Evolutionary conservation across 176 grass and related monocot species (phyloP).

Genomic region (Oryza longistaminata): DNA sequence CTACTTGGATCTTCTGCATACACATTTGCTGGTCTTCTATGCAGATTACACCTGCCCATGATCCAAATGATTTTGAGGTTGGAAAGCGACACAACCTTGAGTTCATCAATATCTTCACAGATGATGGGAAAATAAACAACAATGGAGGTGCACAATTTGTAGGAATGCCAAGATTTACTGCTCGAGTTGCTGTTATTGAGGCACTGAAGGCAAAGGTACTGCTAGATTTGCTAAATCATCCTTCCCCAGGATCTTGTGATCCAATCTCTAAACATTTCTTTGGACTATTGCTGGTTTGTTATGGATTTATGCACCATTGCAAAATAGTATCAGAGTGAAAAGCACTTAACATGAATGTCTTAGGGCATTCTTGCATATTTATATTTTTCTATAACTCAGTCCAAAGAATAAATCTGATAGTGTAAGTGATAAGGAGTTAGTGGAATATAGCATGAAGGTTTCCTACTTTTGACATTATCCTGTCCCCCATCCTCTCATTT

Average conservation of each 20-base stretch:
- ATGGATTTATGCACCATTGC: background rate
- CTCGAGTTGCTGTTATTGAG: background rate
- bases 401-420: background rate
- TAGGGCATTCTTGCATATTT: background rate
- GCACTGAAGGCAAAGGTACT: background rate
- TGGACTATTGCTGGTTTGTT: background rate
- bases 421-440: background rate
- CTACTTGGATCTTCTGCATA: background rate
- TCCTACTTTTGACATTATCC: background rate
- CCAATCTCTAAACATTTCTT: background rate
- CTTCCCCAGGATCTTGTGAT: background rate
- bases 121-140: background rate
- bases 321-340: background rate
- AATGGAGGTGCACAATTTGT: background rate
- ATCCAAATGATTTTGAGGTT: conserved; percentile 1
- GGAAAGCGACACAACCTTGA: background rate
- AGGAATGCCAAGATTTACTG: background rate
- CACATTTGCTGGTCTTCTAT: background rate
- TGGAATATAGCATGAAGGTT: background rate
- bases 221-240: background rate
- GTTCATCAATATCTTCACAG: background rate
- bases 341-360: background rate
- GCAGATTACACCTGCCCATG: background rate
- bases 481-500: background rate
- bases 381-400: background rate